Evolutionary conservation across 306 rosid genomes (phyloP).

Genomic region (Prunus mongolica): DNA sequence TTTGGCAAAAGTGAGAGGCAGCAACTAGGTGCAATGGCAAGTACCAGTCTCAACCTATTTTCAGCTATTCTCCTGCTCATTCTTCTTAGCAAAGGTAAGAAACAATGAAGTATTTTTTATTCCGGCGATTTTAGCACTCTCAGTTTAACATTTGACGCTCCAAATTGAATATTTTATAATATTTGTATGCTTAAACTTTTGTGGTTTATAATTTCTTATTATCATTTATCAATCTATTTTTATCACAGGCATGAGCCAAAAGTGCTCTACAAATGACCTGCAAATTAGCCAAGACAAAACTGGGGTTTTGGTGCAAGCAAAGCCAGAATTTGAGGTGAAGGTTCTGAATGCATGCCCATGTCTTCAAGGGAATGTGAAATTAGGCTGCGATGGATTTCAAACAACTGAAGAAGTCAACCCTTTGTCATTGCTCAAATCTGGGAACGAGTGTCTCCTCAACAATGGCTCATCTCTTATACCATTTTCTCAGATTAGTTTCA

Average conservation of each 20-base stretch:
- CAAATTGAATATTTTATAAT: background rate
- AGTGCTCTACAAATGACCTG: background rate
- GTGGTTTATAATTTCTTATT: background rate
- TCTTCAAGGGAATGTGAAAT: conserved; percentile 12
- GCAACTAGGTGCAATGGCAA: background rate
- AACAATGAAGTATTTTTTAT: background rate
- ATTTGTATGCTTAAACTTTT: too few relatives aligned
- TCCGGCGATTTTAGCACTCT: background rate
- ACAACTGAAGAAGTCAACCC: background rate
- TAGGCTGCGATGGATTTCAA: conserved; percentile 19
- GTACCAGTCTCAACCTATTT: background rate
- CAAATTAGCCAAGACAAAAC: background rate
- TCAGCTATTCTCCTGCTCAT: background rate
- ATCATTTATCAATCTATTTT: background rate
- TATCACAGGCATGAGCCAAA: background rate
- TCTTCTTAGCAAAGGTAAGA: background rate
- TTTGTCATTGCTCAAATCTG: background rate
- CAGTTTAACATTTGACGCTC: background rate
- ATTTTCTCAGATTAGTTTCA: background rate
- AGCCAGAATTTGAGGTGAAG: background rate
- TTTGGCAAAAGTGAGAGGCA: background rate
- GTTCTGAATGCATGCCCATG: conserved; percentile 17
- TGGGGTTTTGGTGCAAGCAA: background rate
- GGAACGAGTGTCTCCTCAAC: conserved; percentile 5
- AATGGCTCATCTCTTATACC: background rate